Conservation (phyloP, 345 rosid species). For the Combretum micranthum region DNA sequence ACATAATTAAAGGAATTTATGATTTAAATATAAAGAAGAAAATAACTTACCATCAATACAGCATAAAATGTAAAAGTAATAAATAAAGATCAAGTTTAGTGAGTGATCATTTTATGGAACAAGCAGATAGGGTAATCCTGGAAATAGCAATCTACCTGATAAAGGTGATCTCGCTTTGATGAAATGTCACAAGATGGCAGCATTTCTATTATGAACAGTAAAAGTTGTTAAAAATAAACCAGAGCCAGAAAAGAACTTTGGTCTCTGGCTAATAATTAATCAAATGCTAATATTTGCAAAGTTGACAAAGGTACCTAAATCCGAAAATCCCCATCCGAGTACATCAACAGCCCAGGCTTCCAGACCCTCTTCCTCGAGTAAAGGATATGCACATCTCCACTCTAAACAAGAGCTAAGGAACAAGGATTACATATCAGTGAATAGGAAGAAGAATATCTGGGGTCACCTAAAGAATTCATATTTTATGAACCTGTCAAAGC, state of each 20-base stretch:
- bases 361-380: constrained; percentile 66
- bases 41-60: neutral
- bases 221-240: neutral
- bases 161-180: constrained; percentile 65
- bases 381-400: constrained; percentile 63
- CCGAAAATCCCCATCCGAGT: constrained; percentile 94
- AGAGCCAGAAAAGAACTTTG: neutral
- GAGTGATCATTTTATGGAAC: neutral
- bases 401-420: constrained; percentile 66
- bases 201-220: constrained; percentile 24
- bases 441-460: neutral
- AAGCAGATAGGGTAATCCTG: neutral
- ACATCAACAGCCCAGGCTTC: constrained; percentile 91
- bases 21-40: neutral
- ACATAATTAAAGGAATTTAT: neutral
- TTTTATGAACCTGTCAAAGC: constrained; percentile 64
- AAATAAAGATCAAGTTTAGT: neutral
- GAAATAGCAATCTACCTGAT: constrained; percentile 32
- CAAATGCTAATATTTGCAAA: neutral
- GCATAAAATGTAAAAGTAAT: neutral
- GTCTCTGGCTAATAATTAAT: too few relatives aligned
- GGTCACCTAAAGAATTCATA: too few relatives aligned
- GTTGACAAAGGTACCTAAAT: constrained; percentile 39
- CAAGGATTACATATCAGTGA: neutral
- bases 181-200: constrained; percentile 66